Evolutionary conservation across 306 rosid genomes (phyloP).

Genomic region (Ceratonia siliqua): DNA sequence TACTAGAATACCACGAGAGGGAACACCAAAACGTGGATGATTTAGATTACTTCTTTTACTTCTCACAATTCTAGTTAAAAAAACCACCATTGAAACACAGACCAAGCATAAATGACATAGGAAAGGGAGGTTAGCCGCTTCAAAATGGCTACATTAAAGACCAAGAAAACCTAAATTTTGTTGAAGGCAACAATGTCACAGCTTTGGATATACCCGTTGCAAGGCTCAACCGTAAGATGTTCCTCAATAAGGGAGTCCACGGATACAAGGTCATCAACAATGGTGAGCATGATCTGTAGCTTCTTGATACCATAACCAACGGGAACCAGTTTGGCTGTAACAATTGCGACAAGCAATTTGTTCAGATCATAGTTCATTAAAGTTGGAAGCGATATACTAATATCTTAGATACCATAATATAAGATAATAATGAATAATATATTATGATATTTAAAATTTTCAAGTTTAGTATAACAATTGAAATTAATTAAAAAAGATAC

Average conservation of each 20-base stretch:
- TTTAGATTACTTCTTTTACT: constrained; percentile 16
- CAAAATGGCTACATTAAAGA: constrained; percentile 42
- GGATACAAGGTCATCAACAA: constrained; percentile 84
- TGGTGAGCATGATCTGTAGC: constrained; percentile 81
- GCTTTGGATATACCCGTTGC: constrained; percentile 75
- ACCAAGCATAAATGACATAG: constrained; percentile 10
- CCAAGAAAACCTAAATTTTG: constrained; percentile 60
- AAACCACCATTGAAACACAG: constrained; percentile 33
- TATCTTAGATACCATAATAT: too few species aligned
- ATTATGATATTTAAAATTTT: too few species aligned
- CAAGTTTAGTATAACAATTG: too few species aligned
- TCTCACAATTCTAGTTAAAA: constrained; percentile 36
- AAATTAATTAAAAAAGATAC: too few species aligned
- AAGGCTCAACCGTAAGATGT: constrained; percentile 67
- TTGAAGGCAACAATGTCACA: constrained; percentile 95
- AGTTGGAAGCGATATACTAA: too few species aligned
- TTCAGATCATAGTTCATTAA: background rate
- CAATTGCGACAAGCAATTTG: constrained; percentile 20
- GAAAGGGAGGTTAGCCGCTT: constrained; percentile 36
- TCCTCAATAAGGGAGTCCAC: constrained; percentile 81
- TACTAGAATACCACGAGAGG: constrained; percentile 2
- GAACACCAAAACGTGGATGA: constrained; percentile 1
- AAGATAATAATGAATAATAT: too few species aligned
- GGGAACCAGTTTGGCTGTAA: constrained; percentile 73
- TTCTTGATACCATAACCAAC: constrained; percentile 94